Evolutionary conservation across 2,329 filamentous ascomycete genomes (phyloP), one percentile per base, ranked within the genome.

Genomic region (Tolypocladium album): DNA sequence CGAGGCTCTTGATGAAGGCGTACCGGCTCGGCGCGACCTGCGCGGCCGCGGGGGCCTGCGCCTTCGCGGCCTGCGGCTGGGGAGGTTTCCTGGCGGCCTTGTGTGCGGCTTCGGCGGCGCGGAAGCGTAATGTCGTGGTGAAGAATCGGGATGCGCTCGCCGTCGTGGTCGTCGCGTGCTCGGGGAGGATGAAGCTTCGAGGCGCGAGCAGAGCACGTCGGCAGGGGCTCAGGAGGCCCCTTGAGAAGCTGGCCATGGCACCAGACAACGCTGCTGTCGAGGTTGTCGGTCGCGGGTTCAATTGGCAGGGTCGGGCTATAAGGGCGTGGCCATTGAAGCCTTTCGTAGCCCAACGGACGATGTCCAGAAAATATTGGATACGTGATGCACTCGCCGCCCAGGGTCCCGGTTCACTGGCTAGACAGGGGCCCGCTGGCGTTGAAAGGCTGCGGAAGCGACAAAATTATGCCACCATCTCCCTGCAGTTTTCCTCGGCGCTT

Each of bases 1-100:
- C 81, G 43, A 90, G 78, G 61, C 78, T 79, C 62, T 79, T 79
- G 66, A 79, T 78, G 72, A 80, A 85, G 59, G 73, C 77, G 66
- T 75, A 78, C 68, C 66, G 65, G 59, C 65, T 72, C 45, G 65
- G 67, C 11, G 66, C 63, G 60, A 61, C 62, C 50, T 53, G 50
- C 50, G 50, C 31, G 17, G 31, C 50, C 17, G 50, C 17, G 2
- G 50, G 27, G 27, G 27, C 50, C n/a, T 53, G n/a, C 4, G 31
- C 31, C 12, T 6, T 24, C 17, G 61, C 55, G 61, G 62, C 60
- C 38, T 64, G 53, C 22, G 61, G 17, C 56, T 17, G 59, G 50
- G 6, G 59, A 27, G 55, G 62, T 53, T 55, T 62, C 43, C 64
- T 65, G 22, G 59, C 40, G 13, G 63, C 12, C 57, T 66, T 70